Evolutionary conservation across 2,329 filamentous ascomycete genomes (phyloP), one percentile per base, ranked within the genome.

Genomic region (Didymella sp.): DNA sequence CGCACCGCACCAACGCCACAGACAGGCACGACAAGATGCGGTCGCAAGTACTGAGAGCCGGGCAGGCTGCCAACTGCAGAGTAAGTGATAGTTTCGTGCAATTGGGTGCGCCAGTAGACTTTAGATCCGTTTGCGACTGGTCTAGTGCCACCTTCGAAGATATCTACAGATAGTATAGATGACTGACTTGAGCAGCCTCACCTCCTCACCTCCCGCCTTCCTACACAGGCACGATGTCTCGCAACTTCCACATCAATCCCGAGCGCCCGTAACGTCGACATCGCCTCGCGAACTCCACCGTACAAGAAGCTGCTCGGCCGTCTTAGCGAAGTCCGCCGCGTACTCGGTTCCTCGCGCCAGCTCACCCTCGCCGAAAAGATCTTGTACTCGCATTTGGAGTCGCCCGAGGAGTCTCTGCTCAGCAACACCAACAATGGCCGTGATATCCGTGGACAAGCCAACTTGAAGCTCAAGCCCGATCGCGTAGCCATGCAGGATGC

Each of bases 401-500:
- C 92, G 72, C 86, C 88, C 6, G 93, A 96, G 78, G 92, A 96
- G 76, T 93, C 92, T 33, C 85, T 99, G 50, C 82, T 96, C 59
- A 87, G 85, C 50, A 87, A 87, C 72, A 97, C 93, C 46, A 85
- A 91, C 77, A 91, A 93, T 84, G 94, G 93, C 66, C 85, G 85
- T 48, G 85, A 89, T 71, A 89, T 99, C 60, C 87, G 95, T 38
- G 94, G 94, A 66, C 87, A 87, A 73, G 93, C 92, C 47, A 98
- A 96, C 75, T 84, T 99, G 78, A 96, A 96, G 82, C 89, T 99
- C 77, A 96, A 96, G 79, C 95, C 95, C 21, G 95, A 99, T 77
- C 87, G 95, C 50, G 95, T 98, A 67, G 96, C 96, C 63, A 99
- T 99, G 95, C 95, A 99, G 79, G 95, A 99, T 81, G 95, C 95